Evolutionary conservation across 2,329 filamentous ascomycete species (phyloP).

Genomic region (Xylaria hypoxylon): DNA sequence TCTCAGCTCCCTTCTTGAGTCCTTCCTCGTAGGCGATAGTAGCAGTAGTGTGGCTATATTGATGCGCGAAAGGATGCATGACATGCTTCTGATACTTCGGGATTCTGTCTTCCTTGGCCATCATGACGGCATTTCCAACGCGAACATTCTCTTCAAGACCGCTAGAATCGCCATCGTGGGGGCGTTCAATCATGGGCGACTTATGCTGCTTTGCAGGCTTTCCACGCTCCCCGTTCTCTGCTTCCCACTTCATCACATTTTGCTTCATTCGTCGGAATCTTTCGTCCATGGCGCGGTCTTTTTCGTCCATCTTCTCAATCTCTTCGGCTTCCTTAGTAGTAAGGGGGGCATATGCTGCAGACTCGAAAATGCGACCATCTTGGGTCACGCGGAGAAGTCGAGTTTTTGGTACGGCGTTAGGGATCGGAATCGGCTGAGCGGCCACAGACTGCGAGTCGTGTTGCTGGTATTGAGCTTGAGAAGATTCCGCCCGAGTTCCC

Average conservation of each 20-base stretch:
- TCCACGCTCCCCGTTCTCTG: neutral
- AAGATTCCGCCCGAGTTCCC: too few relatives aligned
- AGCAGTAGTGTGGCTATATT: conserved; percentile 13
- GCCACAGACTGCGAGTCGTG: neutral
- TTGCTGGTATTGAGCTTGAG: neutral
- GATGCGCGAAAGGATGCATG: conserved; percentile 6
- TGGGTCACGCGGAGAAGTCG: neutral
- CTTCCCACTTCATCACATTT: neutral
- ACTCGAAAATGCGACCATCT: conserved; percentile 11
- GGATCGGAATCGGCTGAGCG: conserved; percentile 23
- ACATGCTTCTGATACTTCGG: neutral
- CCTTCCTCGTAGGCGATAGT: conserved; percentile 18
- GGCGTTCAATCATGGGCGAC: neutral
- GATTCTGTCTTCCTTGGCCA: neutral
- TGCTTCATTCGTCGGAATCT: conserved; percentile 7
- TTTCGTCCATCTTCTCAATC: neutral
- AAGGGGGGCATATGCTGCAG: conserved; percentile 13
- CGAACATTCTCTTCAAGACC: neutral
- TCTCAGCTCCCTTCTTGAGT: neutral
- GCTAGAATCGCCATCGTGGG: neutral
- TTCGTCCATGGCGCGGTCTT: neutral
- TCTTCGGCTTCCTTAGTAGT: neutral
- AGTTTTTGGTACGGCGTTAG: conserved; percentile 13
- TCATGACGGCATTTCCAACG: conserved; percentile 3
- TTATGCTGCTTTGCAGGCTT: too few relatives aligned